Conservation (phyloP, 306 rosid genomes). For the Casuarina equisetifolia region DNA sequence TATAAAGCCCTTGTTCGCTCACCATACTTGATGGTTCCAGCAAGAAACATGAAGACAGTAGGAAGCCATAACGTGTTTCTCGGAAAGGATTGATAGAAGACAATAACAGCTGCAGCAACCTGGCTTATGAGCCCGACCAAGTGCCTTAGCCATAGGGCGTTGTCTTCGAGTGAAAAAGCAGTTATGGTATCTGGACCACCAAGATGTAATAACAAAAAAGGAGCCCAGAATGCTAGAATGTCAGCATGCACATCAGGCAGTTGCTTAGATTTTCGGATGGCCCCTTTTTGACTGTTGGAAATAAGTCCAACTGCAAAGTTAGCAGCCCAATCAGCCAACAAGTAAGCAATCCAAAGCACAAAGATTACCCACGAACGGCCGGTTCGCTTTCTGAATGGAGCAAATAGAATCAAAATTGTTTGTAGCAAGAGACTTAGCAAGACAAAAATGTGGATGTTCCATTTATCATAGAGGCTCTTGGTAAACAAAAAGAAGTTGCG, state of each 20-base stretch:
- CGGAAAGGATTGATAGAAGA: slow-evolving; percentile 47
- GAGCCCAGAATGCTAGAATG: slow-evolving; percentile 52
- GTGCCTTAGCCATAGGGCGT: slow-evolving; percentile 54
- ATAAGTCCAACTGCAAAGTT: slow-evolving; percentile 38
- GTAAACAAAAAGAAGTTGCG: background rate
- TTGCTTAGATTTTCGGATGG: background rate
- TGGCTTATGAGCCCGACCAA: slow-evolving; percentile 39
- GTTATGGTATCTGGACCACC: slow-evolving; percentile 45
- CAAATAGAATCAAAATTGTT: background rate
- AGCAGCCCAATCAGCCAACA: slow-evolving; percentile 51
- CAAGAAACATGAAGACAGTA: slow-evolving; percentile 25
- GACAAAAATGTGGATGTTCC: background rate
- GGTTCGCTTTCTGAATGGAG: slow-evolving; percentile 9
- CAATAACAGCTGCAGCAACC: slow-evolving; percentile 27
- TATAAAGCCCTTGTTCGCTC: slow-evolving; percentile 38
- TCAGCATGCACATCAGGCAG: background rate
- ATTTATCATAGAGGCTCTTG: background rate
- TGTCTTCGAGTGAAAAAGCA: slow-evolving; percentile 18
- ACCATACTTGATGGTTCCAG: slow-evolving; percentile 45
- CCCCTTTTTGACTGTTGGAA: slow-evolving; percentile 25
- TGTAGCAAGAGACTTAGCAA: slow-evolving; percentile 5
- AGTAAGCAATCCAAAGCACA: background rate
- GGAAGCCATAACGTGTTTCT: slow-evolving; percentile 32
- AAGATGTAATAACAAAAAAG: slow-evolving; percentile 49
- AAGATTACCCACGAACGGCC: background rate